These are phyloP conservation scores for Pseudozyma pruni DNA, from an alignment of 1,284 basidiomycete species.

Conservation along the genomic window DNA sequence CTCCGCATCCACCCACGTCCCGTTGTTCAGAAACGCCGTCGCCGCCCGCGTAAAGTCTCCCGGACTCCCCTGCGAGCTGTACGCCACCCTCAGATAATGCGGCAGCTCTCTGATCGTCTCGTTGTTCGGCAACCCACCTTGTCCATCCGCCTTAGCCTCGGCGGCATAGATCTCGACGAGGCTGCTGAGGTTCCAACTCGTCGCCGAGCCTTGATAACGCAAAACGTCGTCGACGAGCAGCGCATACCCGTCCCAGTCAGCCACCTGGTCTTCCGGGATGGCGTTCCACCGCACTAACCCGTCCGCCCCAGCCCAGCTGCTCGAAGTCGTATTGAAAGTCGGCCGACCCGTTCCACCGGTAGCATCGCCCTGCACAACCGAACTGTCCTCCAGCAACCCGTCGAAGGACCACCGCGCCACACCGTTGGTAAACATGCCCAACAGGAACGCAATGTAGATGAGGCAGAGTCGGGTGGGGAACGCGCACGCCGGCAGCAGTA, in stretches of 20 bases:
- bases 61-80: slow-evolving; percentile 74
- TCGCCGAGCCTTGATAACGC: slow-evolving; percentile 75
- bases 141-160: slow-evolving; percentile 2
- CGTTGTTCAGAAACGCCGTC: slow-evolving; percentile 77
- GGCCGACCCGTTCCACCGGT: slow-evolving; percentile 78
- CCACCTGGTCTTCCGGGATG: slow-evolving; percentile 69
- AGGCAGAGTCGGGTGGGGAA: slow-evolving; percentile 83
- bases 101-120: slow-evolving; percentile 71
- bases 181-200: slow-evolving; percentile 64
- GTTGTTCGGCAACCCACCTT: slow-evolving; percentile 61
- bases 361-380: slow-evolving; percentile 81
- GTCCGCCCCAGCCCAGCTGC: slow-evolving; percentile 7
- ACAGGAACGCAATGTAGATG: slow-evolving; percentile 80
- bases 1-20: slow-evolving; percentile 75
- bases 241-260: slow-evolving; percentile 78
- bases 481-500: slow-evolving; percentile 79
- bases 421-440: slow-evolving; percentile 77
- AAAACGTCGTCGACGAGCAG: slow-evolving; percentile 87
- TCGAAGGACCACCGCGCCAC: slow-evolving; percentile 72
- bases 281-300: slow-evolving; percentile 73
- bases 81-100: slow-evolving; percentile 83
- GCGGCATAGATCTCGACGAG: slow-evolving; percentile 17
- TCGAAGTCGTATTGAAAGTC: slow-evolving; percentile 71
- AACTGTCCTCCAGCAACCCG: slow-evolving; percentile 80
- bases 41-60: slow-evolving; percentile 87